phyloP scores from a whole-genome alignment of 345 rosid species.

The Eutrema heterophyllum region DNA sequence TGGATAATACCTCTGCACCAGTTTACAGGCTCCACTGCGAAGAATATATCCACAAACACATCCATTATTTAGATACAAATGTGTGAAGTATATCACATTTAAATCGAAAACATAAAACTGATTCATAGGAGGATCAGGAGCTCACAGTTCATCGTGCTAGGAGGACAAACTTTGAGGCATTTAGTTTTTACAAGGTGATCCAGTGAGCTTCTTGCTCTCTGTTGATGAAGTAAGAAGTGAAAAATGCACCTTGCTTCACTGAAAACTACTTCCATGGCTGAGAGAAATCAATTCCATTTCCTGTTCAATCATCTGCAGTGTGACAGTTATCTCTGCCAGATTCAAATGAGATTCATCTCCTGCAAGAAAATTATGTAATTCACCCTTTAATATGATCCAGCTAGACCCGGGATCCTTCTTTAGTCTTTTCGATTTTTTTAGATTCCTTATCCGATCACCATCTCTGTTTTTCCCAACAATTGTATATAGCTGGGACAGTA shows the following conservation, averaged over 20 bases:
- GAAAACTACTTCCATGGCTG: constrained; percentile 4
- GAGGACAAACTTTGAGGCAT: neutral
- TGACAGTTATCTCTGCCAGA: constrained; percentile 34
- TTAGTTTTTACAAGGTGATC: too few species aligned
- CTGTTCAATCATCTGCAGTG: constrained; percentile 32
- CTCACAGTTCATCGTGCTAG: neutral
- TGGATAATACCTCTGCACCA: neutral
- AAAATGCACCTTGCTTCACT: neutral
- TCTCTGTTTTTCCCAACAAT: constrained; percentile 40
- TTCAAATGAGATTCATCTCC: constrained; percentile 48
- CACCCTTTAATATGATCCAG: constrained; percentile 51
- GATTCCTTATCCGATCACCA: constrained; percentile 40
- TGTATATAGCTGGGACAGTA: constrained; percentile 55
- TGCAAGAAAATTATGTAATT: constrained; percentile 45
- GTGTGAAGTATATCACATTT: neutral
- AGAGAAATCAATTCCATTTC: constrained; percentile 30
- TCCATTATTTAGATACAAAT: neutral
- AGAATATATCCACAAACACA: neutral
- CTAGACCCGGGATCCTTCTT: constrained; percentile 80
- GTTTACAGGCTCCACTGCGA: neutral
- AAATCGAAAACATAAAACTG: neutral
- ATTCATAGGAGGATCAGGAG: neutral
- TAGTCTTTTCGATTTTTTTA: constrained; percentile 43
- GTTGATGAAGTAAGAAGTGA: neutral
- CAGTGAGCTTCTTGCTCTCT: neutral